A percentile compares a stretch with the other conserved stretches of the same genome.
These are phyloP conservation scores for Diplodia seriata DNA, from an alignment of 2,329 filamentous ascomycete species.

Conservation along the genomic window DNA sequence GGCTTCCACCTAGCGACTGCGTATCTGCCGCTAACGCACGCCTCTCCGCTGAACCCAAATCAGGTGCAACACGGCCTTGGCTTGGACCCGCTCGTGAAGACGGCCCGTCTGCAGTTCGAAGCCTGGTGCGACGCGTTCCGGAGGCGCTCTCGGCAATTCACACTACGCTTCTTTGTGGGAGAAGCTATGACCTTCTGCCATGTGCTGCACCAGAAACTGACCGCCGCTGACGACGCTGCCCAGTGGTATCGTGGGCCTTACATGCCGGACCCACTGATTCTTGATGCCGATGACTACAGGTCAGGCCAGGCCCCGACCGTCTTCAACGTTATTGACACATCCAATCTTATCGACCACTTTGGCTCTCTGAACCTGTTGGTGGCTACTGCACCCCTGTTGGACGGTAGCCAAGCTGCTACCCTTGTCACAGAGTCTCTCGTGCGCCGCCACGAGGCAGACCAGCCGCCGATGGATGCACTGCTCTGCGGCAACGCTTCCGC, in stretches of 20 bases:
- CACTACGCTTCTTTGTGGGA: slow-evolving; percentile 56
- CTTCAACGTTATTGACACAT: slow-evolving; percentile 66
- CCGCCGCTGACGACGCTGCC: slow-evolving; percentile 37
- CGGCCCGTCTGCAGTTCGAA: slow-evolving; percentile 56
- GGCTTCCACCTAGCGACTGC: slow-evolving; percentile 63
- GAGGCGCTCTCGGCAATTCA: slow-evolving; percentile 41
- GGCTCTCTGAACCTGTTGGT: slow-evolving; percentile 56
- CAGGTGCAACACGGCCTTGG: neutral
- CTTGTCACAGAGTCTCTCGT: slow-evolving; percentile 55
- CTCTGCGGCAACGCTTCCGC: slow-evolving; percentile 55
- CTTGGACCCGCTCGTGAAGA: slow-evolving; percentile 36
- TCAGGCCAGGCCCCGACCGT: slow-evolving; percentile 39
- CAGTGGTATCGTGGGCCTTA: slow-evolving; percentile 45
- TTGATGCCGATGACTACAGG: slow-evolving; percentile 53
- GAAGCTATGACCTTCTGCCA: slow-evolving; percentile 63
- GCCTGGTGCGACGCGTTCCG: slow-evolving; percentile 56
- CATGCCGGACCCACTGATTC: slow-evolving; percentile 53
- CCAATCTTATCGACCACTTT: slow-evolving; percentile 53
- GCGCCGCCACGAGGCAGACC: slow-evolving; percentile 40
- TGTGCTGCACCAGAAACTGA: slow-evolving; percentile 53
- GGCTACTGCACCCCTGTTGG: slow-evolving; percentile 58
- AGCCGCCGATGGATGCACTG: slow-evolving; percentile 37
- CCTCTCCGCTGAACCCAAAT: slow-evolving; percentile 30
- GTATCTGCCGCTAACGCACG: slow-evolving; percentile 27
- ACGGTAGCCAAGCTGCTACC: slow-evolving; percentile 52